Conservation (phyloP, 352 stramenopile species). For the Phytophthora ramorum region DNA sequence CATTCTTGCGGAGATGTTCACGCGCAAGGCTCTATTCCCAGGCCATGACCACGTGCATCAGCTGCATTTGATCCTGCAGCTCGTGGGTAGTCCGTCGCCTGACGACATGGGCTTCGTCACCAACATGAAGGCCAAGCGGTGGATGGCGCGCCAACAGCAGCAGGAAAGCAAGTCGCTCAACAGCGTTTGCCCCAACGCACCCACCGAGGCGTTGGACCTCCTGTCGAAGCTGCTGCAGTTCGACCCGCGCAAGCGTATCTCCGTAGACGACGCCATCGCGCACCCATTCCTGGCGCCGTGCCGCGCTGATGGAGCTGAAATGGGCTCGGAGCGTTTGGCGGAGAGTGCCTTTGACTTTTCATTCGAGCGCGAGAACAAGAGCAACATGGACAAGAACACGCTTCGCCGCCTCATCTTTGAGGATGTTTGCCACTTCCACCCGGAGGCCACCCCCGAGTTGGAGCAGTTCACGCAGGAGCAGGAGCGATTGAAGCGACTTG, state of each 20-base stretch:
- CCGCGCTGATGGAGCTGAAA: constrained; percentile 56
- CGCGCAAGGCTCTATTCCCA: constrained; percentile 78
- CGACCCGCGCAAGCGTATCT: constrained; percentile 83
- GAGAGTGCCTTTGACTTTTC: constrained; percentile 78
- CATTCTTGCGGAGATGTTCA: constrained; percentile 99
- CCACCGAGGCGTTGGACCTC: constrained; percentile 79
- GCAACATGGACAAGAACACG: constrained; percentile 79
- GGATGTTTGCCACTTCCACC: constrained; percentile 88
- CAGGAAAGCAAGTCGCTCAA: constrained; percentile 59
- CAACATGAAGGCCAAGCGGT: constrained; percentile 85
- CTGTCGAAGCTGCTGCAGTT: constrained; percentile 90
- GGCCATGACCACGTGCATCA: constrained; percentile 89
- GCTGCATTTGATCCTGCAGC: constrained; percentile 89
- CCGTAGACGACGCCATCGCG: constrained; percentile 74
- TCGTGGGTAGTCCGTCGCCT: constrained; percentile 67
- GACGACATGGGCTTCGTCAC: constrained; percentile 84
- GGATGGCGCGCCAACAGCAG: constrained; percentile 79
- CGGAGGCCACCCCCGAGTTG: constrained; percentile 68
- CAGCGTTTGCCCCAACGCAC: constrained; percentile 63
- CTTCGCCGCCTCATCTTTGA: constrained; percentile 85
- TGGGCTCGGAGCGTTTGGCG: constrained; percentile 44
- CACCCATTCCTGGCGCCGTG: constrained; percentile 83
- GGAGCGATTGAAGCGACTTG: constrained; percentile 41
- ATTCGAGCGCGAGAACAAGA: constrained; percentile 73
- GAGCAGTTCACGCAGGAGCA: constrained; percentile 59